Conservation (phyloP, 352 stramenopile species). For the Globisporangium orthogonon region DNA sequence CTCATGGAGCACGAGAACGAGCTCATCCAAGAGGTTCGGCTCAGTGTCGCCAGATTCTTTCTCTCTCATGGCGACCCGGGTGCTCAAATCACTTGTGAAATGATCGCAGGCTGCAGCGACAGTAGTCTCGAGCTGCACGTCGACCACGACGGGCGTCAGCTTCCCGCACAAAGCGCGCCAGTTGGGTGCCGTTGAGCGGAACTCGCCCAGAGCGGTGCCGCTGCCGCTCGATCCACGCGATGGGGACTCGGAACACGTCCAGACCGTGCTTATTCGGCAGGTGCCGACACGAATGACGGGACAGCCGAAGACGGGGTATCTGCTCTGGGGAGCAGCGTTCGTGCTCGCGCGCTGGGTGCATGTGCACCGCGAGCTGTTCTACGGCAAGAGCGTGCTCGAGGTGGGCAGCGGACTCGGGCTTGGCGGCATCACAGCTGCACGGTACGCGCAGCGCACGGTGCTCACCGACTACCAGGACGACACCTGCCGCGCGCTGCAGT, state of each 20-base stretch:
- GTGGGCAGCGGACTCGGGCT: slow-evolving; percentile 80
- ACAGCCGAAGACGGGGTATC: slow-evolving; percentile 80
- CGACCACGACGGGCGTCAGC: slow-evolving; percentile 53
- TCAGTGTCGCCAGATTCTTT: not conserved
- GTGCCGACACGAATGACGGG: slow-evolving; percentile 80
- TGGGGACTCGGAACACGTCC: slow-evolving; percentile 16
- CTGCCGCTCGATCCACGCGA: slow-evolving; percentile 65
- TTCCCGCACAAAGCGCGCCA: slow-evolving; percentile 63
- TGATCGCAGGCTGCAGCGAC: slow-evolving; percentile 42
- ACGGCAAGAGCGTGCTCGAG: slow-evolving; percentile 66
- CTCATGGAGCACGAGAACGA: slow-evolving; percentile 79
- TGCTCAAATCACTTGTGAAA: not conserved
- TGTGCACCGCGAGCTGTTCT: slow-evolving; percentile 66
- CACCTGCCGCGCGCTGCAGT: slow-evolving; percentile 64
- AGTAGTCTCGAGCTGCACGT: slow-evolving; percentile 60
- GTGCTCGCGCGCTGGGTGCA: slow-evolving; percentile 81
- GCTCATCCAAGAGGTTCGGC: slow-evolving; percentile 58
- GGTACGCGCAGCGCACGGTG: slow-evolving; percentile 51
- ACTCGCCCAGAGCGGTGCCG: slow-evolving; percentile 42
- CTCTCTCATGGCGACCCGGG: not conserved
- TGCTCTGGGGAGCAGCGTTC: slow-evolving; percentile 77
- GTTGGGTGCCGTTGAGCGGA: slow-evolving; percentile 45
- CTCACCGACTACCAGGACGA: slow-evolving; percentile 85
- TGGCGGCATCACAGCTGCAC: slow-evolving; percentile 65
- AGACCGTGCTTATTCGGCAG: slow-evolving; percentile 71